Evolutionary conservation across 495 filamentous ascomycete genomes (phyloP).

Genomic region (Xylaria curta): DNA sequence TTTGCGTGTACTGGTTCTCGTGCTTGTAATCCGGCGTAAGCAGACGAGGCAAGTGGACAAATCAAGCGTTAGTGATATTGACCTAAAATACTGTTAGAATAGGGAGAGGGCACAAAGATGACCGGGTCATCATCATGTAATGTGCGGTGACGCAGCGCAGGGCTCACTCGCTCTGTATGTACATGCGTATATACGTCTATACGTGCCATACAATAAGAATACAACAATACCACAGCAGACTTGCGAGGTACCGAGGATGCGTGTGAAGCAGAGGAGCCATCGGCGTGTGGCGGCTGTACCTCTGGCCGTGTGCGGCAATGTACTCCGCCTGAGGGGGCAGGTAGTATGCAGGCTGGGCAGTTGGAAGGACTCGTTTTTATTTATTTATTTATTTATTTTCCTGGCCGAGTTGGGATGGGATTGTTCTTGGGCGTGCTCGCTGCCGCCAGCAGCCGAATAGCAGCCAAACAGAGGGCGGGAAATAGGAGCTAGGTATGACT

Average conservation of each 20-base stretch:
- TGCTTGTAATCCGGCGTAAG: constrained; percentile 24
- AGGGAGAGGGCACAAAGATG: constrained; percentile 10
- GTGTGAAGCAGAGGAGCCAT: constrained; percentile 7
- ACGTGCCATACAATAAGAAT: too few species aligned
- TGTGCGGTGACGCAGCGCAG: constrained; percentile 15
- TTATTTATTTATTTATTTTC: constrained; percentile 16
- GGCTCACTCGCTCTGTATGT: not conserved
- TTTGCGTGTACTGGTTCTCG: constrained; percentile 29
- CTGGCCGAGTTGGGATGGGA: constrained; percentile 9
- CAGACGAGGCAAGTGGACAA: constrained; percentile 27
- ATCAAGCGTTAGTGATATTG: constrained; percentile 19
- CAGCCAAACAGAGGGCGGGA: constrained; percentile 13
- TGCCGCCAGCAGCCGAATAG: not conserved
- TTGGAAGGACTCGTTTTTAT: not conserved
- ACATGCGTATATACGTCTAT: too few species aligned
- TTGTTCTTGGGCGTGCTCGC: not conserved
- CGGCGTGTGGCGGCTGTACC: constrained; percentile 21
- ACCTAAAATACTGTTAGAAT: constrained; percentile 13
- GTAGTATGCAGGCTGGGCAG: constrained; percentile 22
- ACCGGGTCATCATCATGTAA: constrained; percentile 23
- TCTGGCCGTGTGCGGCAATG: constrained; percentile 23
- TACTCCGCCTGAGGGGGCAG: constrained; percentile 26
- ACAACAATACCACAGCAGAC: not conserved
- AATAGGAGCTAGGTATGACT: constrained; percentile 7
- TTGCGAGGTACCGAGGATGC: not conserved